Evolutionary conservation across 2,329 filamentous ascomycete species (phyloP).

Genomic region (Diaporthe sp.): DNA sequence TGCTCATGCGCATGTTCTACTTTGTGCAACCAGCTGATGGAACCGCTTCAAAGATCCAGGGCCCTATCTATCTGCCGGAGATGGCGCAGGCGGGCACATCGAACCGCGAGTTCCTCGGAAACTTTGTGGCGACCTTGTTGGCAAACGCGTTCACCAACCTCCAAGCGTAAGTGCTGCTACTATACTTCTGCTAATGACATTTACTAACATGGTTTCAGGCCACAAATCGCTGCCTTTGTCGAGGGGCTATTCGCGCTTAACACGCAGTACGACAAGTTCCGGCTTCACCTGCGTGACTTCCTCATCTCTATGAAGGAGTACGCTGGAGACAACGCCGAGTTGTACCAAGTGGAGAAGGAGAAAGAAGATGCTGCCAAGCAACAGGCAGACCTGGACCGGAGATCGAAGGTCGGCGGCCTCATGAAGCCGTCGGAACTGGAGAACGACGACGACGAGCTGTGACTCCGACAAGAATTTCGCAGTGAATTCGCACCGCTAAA

Average conservation of each 20-base stretch:
- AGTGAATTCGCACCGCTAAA: conserved; percentile 67
- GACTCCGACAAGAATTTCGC: conserved; percentile 81
- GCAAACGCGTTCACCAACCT: conserved; percentile 95
- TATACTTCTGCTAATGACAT: not conserved
- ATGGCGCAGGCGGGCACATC: conserved; percentile 86
- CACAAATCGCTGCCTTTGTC: conserved; percentile 91
- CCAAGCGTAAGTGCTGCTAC: conserved; percentile 75
- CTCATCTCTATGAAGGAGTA: conserved; percentile 98
- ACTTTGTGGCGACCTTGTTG: conserved; percentile 87
- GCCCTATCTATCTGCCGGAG: conserved; percentile 88
- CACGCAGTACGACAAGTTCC: conserved; percentile 93
- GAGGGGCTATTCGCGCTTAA: conserved; percentile 90
- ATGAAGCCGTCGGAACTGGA: conserved; percentile 98
- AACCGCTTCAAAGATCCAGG: conserved; percentile 85
- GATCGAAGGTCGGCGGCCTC: conserved; percentile 94
- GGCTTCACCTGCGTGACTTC: conserved; percentile 95
- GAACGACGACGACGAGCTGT: conserved; percentile 87
- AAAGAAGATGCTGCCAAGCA: conserved; percentile 89
- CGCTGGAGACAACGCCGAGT: conserved; percentile 92
- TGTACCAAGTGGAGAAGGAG: conserved; percentile 95
- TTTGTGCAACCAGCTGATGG: conserved; percentile 83
- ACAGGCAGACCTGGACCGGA: conserved; percentile 89
- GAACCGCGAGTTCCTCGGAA: conserved; percentile 91
- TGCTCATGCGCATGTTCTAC: conserved; percentile 96
- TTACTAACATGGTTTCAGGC: conserved; percentile 59